Conservation (phyloP, 768 basidiomycete genomes). For the Hygrophoropsis aurantiaca region DNA sequence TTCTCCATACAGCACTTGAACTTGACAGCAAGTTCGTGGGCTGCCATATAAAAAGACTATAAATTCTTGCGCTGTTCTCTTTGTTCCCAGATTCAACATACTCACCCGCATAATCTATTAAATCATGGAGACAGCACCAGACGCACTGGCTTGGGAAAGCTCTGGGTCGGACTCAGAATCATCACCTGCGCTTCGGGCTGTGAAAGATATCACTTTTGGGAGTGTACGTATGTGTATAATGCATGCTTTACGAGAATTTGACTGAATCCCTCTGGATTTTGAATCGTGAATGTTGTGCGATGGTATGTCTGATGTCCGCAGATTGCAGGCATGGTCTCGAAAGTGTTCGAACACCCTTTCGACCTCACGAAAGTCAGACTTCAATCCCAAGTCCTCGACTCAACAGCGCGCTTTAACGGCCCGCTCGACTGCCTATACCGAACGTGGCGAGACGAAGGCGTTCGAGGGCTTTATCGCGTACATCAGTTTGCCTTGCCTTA, state of each 20-base stretch:
- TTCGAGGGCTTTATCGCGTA: constrained; percentile 86
- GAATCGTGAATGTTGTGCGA: constrained; percentile 6
- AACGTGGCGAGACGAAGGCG: constrained; percentile 80
- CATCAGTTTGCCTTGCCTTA: constrained; percentile 23
- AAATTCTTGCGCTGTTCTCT: too few species aligned
- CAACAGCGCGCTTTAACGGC: constrained; percentile 70
- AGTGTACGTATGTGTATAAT: constrained; percentile 45
- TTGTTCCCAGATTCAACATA: too few species aligned
- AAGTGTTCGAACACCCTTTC: constrained; percentile 91
- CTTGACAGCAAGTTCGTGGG: too few species aligned
- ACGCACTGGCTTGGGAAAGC: constrained; percentile 13
- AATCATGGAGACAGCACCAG: constrained; percentile 15
- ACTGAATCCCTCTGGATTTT: constrained; percentile 1
- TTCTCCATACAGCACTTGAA: too few species aligned
- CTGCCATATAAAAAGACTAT: too few species aligned
- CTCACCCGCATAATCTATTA: too few species aligned
- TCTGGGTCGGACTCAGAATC: constrained; percentile 4
- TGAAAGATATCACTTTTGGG: constrained; percentile 56
- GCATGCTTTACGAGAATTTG: constrained; percentile 4
- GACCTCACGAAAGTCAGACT: constrained; percentile 94
- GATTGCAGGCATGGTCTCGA: constrained; percentile 85
- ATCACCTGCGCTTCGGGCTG: constrained; percentile 19
- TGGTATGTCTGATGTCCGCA: constrained; percentile 28
- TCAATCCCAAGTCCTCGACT: constrained; percentile 84
- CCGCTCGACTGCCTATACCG: constrained; percentile 84